Evolutionary conservation across 345 rosid genomes (phyloP).

Genomic region (Pistacia atlantica): DNA sequence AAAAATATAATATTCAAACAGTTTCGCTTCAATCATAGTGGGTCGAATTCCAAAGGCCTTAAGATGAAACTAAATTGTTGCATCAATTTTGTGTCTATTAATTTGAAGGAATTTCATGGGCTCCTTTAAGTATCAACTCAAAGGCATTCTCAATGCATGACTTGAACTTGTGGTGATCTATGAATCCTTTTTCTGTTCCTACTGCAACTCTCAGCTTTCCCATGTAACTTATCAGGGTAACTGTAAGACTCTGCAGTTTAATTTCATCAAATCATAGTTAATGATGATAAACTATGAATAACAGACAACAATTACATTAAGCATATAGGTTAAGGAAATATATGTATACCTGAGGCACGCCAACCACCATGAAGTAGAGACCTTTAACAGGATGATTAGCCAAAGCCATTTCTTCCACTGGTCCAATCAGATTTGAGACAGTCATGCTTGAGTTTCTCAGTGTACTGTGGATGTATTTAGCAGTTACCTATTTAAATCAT

Average conservation of each 20-base stretch:
- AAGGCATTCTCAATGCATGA: slow-evolving; percentile 29
- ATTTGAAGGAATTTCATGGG: background rate
- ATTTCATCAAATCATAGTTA: background rate
- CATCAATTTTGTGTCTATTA: background rate
- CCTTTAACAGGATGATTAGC: slow-evolving; percentile 51
- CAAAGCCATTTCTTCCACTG: slow-evolving; percentile 44
- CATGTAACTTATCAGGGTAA: slow-evolving; percentile 36
- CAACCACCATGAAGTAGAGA: slow-evolving; percentile 43
- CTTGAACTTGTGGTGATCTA: slow-evolving; percentile 29
- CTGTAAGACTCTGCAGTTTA: slow-evolving; percentile 24
- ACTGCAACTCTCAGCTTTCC: slow-evolving; percentile 37
- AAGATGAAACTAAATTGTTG: too few relatives aligned
- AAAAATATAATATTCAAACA: too few relatives aligned
- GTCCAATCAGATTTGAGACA: slow-evolving; percentile 52
- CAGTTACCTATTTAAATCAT: slow-evolving; percentile 27
- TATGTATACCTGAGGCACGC: slow-evolving; percentile 45
- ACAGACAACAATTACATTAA: background rate
- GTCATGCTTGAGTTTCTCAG: slow-evolving; percentile 54
- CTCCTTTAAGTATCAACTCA: slow-evolving; percentile 24
- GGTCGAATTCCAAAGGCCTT: too few relatives aligned
- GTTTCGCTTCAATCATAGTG: too few relatives aligned
- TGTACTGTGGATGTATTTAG: slow-evolving; percentile 38
- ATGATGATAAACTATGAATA: background rate
- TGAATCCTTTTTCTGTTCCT: slow-evolving; percentile 38
- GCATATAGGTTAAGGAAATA: background rate